Percentiles rank a stretch among this genome's conserved stretches.
phyloP scores from a whole-genome alignment of 1,284 basidiomycete genomes.

The Trichosporon coremiiforme region DNA sequence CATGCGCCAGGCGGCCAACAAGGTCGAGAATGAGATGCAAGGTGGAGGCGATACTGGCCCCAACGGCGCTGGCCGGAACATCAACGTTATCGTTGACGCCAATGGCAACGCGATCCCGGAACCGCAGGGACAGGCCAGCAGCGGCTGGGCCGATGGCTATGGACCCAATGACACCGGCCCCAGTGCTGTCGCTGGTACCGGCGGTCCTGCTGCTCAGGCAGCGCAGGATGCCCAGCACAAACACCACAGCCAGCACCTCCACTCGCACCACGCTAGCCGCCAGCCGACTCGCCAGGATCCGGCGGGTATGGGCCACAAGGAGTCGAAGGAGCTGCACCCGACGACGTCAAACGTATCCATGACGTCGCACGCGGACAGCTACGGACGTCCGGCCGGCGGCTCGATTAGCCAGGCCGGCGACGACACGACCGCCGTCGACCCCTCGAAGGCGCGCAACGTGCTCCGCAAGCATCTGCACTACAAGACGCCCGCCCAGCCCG shows the following conservation, averaged over 20 bases:
- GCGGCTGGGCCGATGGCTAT: background rate
- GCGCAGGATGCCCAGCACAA: background rate
- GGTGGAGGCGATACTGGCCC: background rate
- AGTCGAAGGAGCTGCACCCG: slow-evolving; percentile 36
- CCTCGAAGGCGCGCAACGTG: slow-evolving; percentile 60
- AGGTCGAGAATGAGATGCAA: slow-evolving; percentile 4
- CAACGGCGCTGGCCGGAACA: background rate
- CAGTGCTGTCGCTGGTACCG: background rate
- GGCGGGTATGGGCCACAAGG: background rate
- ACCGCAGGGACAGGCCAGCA: background rate
- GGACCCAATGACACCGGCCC: background rate
- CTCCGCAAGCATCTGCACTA: slow-evolving; percentile 64
- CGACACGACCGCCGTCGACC: slow-evolving; percentile 57
- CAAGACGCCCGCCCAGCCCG: slow-evolving; percentile 58
- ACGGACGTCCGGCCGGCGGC: slow-evolving; percentile 7
- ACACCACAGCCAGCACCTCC: background rate
- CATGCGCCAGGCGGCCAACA: slow-evolving; percentile 7
- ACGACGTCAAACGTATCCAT: slow-evolving; percentile 25
- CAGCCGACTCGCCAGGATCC: background rate
- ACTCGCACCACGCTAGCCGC: background rate
- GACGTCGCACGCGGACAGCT: background rate
- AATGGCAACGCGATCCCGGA: background rate
- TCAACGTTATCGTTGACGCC: background rate
- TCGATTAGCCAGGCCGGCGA: slow-evolving; percentile 6
- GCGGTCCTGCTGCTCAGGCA: background rate